These are phyloP conservation scores for Agrostemma githago DNA, from an alignment of 148 eudicot species.

Conservation along the genomic window DNA sequence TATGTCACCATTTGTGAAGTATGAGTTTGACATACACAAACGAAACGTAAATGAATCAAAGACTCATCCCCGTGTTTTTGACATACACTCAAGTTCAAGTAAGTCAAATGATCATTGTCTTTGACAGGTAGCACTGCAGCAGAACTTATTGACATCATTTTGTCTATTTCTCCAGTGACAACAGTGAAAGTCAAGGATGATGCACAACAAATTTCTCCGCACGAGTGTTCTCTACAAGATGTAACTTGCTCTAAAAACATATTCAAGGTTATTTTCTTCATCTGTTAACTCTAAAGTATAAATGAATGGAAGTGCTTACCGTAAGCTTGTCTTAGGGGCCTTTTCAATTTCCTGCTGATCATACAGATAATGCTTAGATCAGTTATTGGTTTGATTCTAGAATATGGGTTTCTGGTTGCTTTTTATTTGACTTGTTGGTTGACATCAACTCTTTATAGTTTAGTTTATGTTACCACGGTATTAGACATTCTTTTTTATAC, in stretches of 20 bases:
- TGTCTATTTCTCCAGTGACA: slow-evolving; percentile 3
- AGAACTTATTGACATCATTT: background rate
- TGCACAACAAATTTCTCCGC: slow-evolving; percentile 13
- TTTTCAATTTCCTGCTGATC: background rate
- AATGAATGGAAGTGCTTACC: background rate
- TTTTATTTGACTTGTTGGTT: background rate
- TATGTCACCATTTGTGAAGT: slow-evolving; percentile 48
- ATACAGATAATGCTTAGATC: background rate
- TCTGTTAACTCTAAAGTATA: background rate
- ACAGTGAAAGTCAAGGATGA: slow-evolving; percentile 22
- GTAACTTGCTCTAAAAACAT: slow-evolving; percentile 14
- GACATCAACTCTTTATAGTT: background rate
- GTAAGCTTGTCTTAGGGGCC: background rate
- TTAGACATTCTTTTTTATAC: background rate
- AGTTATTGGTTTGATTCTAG: background rate
- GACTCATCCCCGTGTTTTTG: slow-evolving; percentile 12
- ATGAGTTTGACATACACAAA: slow-evolving; percentile 42
- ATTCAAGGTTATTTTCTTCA: slow-evolving; percentile 22
- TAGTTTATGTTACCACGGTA: background rate
- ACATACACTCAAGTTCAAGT: slow-evolving; percentile 21
- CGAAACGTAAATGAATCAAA: slow-evolving; percentile 29
- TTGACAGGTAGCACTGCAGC: background rate
- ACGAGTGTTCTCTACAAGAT: slow-evolving; percentile 6
- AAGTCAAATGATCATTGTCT: slow-evolving; percentile 11
- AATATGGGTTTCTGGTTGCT: background rate